Conservation (phyloP, 768 basidiomycete species). For the Termitomyces sp. region DNA sequence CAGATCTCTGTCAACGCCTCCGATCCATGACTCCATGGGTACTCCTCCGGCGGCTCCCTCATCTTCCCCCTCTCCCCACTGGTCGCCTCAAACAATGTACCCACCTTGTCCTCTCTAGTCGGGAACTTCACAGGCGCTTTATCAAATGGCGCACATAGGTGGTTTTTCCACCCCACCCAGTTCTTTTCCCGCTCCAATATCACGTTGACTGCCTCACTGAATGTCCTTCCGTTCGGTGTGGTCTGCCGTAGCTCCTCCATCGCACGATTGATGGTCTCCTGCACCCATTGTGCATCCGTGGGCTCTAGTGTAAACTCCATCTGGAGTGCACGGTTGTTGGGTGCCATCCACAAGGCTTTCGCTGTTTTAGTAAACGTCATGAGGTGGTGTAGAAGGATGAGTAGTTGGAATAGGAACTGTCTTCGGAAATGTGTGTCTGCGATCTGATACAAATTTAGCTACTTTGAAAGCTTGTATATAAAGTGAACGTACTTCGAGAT, state of each 20-base stretch:
- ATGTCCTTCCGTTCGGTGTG: slow-evolving; percentile 71
- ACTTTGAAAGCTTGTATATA: background rate
- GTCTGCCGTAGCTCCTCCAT: slow-evolving; percentile 67
- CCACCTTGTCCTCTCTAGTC: slow-evolving; percentile 45
- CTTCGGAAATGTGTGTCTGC: slow-evolving; percentile 92
- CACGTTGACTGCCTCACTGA: slow-evolving; percentile 67
- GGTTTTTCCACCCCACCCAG: slow-evolving; percentile 90
- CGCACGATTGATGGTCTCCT: slow-evolving; percentile 59
- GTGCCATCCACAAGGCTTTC: slow-evolving; percentile 56
- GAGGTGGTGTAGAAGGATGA: slow-evolving; percentile 75
- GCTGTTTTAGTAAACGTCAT: slow-evolving; percentile 67
- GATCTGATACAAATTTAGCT: slow-evolving; percentile 44
- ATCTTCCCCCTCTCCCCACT: slow-evolving; percentile 46
- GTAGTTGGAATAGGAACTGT: slow-evolving; percentile 83
- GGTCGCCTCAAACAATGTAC: slow-evolving; percentile 59
- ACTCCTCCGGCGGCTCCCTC: slow-evolving; percentile 55
- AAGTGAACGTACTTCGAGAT: slow-evolving; percentile 65
- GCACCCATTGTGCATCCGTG: slow-evolving; percentile 70
- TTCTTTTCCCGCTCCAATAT: slow-evolving; percentile 84
- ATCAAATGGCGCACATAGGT: slow-evolving; percentile 76
- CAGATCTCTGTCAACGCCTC: slow-evolving; percentile 76
- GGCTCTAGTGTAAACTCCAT: slow-evolving; percentile 78
- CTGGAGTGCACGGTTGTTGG: slow-evolving; percentile 75
- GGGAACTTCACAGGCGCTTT: slow-evolving; percentile 59
- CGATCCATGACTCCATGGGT: slow-evolving; percentile 65